Evolutionary conservation across 2,329 filamentous ascomycete genomes (phyloP), one percentile per base, ranked within the genome.

Genomic region (Xylariaceae sp.): DNA sequence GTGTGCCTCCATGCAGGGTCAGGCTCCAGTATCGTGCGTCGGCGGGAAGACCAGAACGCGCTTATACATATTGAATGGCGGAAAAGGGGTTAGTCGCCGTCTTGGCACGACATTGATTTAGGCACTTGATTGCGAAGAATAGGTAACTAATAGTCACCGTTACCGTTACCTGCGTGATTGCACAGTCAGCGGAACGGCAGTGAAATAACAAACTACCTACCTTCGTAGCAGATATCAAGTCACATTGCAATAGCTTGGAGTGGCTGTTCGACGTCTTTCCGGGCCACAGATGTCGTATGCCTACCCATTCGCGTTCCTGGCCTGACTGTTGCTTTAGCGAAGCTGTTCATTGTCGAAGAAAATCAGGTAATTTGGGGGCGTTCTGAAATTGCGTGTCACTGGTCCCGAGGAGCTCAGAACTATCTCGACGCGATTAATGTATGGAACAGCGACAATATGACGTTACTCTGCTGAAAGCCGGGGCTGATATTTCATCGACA

Each of bases 1-100:
- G 49, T 59, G 56, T 58, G 36, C 50, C 54, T 58, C 48, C 54
- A 56, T 59, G 51, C 56, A 59, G 50, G 53, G 50, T 49, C 51
- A 32, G 48, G 53, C 46, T 49, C 37, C 40, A 30, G 42, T 19
- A 26, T 26, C 26, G 8, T 26, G 26, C 26, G 39, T 58, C 49
- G 49, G 34, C n/a, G 42, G 26, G n/a, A 45, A 49, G 32, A 47
- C 39, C 5, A 30, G 18, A 30, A 42, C 26, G 42, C 8, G 26
- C 8, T 8, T 26, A 26, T 50, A 18, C 37, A 29, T 43, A 50
- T 56, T 37, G 54, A 46, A 48, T 37, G 44, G 43, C 37, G 47
- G 19, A 49, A 53, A 56, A 54, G 47, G 41, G 55, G 56, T 29
- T 29, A 48, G 44, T 40, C 47, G 36, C 43, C 32, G 46, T 49